Evolutionary conservation across 2,329 filamentous ascomycete genomes (phyloP).

Genomic region (Paecilomyces formosus): DNA sequence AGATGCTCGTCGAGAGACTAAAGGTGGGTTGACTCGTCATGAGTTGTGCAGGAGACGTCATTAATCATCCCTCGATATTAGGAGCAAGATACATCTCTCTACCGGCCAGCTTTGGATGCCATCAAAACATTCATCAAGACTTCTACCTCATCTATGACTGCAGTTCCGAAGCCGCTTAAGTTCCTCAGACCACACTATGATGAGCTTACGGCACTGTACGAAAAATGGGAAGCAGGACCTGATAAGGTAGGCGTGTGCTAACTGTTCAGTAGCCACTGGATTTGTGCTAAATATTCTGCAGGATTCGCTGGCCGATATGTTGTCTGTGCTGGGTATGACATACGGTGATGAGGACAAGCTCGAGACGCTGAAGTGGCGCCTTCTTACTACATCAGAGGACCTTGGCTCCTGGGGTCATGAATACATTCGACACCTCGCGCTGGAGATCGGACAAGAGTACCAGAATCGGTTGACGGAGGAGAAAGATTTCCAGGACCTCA

Average conservation of each 20-base stretch:
- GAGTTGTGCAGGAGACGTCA: constrained; percentile 11
- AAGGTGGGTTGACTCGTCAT: constrained; percentile 53
- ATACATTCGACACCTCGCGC: constrained; percentile 88
- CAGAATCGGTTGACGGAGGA: constrained; percentile 80
- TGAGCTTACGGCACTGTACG: constrained; percentile 77
- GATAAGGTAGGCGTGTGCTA: constrained; percentile 58
- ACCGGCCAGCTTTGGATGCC: constrained; percentile 85
- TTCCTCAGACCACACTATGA: constrained; percentile 97
- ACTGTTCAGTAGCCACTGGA: not conserved
- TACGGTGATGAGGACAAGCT: constrained; percentile 93
- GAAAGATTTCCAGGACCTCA: constrained; percentile 72
- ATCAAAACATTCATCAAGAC: constrained; percentile 99
- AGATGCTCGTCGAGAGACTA: constrained; percentile 95
- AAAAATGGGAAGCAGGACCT: constrained; percentile 75
- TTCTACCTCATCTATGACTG: constrained; percentile 98
- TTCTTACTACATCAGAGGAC: constrained; percentile 83
- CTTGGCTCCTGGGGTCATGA: constrained; percentile 98
- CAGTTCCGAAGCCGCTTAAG: constrained; percentile 95
- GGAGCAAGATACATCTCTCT: constrained; percentile 81
- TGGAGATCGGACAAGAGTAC: constrained; percentile 94
- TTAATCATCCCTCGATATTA: constrained; percentile 31
- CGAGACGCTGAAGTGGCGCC: constrained; percentile 91
- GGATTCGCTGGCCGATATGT: constrained; percentile 79
- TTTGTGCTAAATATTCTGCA: constrained; percentile 21
- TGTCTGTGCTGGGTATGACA: constrained; percentile 98